Evolutionary conservation across 805 yeast genomes (phyloP), one percentile per base, ranked within the genome.

Genomic region (Lachancea nothofagi): DNA sequence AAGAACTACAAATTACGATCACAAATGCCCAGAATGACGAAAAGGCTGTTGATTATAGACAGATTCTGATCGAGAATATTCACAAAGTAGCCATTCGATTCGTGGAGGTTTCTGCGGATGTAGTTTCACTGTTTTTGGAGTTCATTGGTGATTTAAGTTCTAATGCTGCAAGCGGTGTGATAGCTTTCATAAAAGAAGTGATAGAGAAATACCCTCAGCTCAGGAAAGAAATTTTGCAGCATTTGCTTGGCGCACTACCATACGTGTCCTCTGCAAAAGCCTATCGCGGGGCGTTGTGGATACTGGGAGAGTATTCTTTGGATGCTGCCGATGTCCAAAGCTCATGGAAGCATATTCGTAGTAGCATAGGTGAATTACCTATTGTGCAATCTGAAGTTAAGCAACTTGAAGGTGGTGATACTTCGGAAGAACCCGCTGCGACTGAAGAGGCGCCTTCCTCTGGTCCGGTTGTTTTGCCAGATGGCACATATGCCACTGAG

Each of bases 401-500:
- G 44, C 64, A 65, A 41, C 49, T 53, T 13, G 62, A 21, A 18
- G 34, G 32, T 14, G 38, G 20, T 15, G 15, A 66, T 12, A 61
- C 61, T 21, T 60, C 54, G n/a, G 69, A 64, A 5, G 66, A 59
- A 3, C 64, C 50, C 5, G 54, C 49, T 8, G 54, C 48, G 3
- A 67, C 59, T 8, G 59, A 49, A n/a, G 49, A 40, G 10, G 53
- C 42, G 4, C 60, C 50, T 17, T 59, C 64, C 5, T 59, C 65
- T 27, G 85, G 85, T 32, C 97, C 97, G 15, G 80, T 83, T 44
- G 81, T 93, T 43, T 72, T 93, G 49, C 96, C 98, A n/a, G 99
- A 93, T 66, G 99, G 99, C 52, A 93, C 99, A 0, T 93, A 93
- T 64, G 98, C 98, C 21, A 85, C 96, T 29, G 98, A 93, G 65